Conservation (phyloP, 164 flowering plant species). For the Dillenia suffruticosa region DNA sequence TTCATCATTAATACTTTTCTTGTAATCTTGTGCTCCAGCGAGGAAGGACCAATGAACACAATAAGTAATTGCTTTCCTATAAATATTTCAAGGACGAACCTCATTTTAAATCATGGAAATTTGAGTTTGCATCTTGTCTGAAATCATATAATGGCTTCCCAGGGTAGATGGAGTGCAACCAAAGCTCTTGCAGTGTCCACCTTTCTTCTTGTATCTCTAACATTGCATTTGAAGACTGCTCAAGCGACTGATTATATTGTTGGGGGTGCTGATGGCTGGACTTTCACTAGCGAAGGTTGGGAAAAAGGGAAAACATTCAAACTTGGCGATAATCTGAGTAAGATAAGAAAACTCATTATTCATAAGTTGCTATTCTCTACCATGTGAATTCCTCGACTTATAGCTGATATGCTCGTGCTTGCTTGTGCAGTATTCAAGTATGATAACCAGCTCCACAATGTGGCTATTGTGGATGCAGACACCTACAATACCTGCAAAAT, state of each 20-base stretch:
- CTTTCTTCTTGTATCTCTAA: conserved; percentile 4
- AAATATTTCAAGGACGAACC: too few relatives aligned
- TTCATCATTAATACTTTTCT: neutral
- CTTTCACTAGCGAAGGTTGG: conserved; percentile 12
- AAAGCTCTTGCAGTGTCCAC: neutral
- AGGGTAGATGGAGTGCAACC: conserved; percentile 22
- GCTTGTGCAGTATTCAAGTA: conserved; percentile 18
- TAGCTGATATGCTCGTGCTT: neutral
- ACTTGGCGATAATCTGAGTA: conserved; percentile 21
- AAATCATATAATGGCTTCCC: conserved; percentile 1
- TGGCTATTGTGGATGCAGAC: conserved; percentile 9
- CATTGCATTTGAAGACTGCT: conserved; percentile 1
- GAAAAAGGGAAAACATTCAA: conserved; percentile 18
- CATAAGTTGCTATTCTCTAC: neutral
- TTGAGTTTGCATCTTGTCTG: too few relatives aligned
- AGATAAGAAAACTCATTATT: neutral
- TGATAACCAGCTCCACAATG: conserved; percentile 12
- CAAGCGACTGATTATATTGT: conserved; percentile 14
- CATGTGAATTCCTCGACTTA: too few relatives aligned
- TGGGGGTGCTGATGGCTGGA: conserved; percentile 22
- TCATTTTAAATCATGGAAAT: too few relatives aligned
- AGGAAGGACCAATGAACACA: neutral
- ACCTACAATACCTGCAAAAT: conserved; percentile 16
- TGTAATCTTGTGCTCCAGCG: neutral
- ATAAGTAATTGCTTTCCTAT: too few relatives aligned